Evolutionary conservation across 805 yeast genomes (phyloP).

Genomic region (Priceomyces medius): DNA sequence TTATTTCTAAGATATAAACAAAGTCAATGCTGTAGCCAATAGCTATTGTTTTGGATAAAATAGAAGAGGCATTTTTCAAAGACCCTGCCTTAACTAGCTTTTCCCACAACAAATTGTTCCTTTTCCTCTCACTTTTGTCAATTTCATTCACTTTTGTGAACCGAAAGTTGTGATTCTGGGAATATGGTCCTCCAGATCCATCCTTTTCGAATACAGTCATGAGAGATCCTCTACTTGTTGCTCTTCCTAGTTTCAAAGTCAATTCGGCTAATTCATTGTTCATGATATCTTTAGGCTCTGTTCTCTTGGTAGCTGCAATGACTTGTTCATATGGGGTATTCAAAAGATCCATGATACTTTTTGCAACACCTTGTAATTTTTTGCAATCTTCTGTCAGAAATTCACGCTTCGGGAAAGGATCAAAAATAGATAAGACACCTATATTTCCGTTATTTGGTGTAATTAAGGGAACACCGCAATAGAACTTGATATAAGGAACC

Average conservation of each 20-base stretch:
- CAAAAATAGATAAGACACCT: conserved; percentile 63
- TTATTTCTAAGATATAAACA: conserved; percentile 51
- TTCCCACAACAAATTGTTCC: conserved; percentile 34
- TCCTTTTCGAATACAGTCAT: conserved; percentile 57
- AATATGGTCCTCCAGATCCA: conserved; percentile 64
- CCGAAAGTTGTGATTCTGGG: conserved; percentile 47
- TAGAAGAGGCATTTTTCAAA: conserved; percentile 43
- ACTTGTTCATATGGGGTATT: conserved; percentile 28
- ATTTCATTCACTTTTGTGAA: conserved; percentile 27
- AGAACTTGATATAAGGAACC: conserved; percentile 58
- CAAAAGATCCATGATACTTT: conserved; percentile 43
- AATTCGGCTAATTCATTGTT: conserved; percentile 31
- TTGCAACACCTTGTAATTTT: conserved; percentile 36
- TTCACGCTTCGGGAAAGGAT: conserved; percentile 38
- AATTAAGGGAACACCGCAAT: conserved; percentile 62
- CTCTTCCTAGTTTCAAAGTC: conserved; percentile 49
- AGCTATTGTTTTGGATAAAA: conserved; percentile 37
- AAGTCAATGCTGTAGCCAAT: conserved; percentile 37
- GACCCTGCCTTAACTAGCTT: conserved; percentile 35
- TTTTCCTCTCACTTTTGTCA: conserved; percentile 9
- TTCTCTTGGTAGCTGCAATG: conserved; percentile 10
- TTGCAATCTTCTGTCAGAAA: conserved; percentile 35
- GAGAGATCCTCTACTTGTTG: conserved; percentile 46
- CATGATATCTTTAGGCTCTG: conserved; percentile 10
- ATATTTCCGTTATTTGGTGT: conserved; percentile 42